Base-by-base conservation (phyloP, 495 filamentous ascomycete genomes). In the Hypoxylon perforatum region DNA sequence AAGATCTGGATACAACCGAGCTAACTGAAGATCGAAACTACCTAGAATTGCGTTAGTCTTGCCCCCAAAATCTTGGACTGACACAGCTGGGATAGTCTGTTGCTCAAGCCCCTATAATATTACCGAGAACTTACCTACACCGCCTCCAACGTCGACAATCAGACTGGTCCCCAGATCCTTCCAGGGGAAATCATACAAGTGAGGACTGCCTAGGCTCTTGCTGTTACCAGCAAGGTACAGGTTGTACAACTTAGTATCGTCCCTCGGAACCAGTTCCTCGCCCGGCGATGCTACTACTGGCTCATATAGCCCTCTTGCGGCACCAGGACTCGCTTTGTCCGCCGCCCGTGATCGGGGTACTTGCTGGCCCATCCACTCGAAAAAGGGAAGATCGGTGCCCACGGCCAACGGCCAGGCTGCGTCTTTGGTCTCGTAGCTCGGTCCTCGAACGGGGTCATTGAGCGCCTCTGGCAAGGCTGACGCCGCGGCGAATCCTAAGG, bases 71-170 rank as follows among this genome's bases (percentile, higher is more conserved):
- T 6, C 21, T 9, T 36, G 18, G 12, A 7, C 22, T 30, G 25
- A 30, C 22, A 30, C 22, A 49, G 46, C 21, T 12, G 12, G 25
- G 14, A 47, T 25, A 14, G 10, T 21, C 4, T 23, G 42, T 46
- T 42, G 22, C 33, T 6, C 28, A 46, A 23, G 53, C 9, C 30
- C 12, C 22, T 12, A 47, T 19, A 0, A 28, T 3, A 47, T 19
- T 38, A 35, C 19, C 12, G 44, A 18, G 48, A 50, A 69, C 58
- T 61, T 67, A 70, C 80, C 80, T 47, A 78, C 72, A 42, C 79
- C 76, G 9, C 78, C 77, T 12, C 80, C 80, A 19, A 82, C 75
- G 65, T 82, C 79, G 8, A 82, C 77, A 3, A 82, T 65, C 21
- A 71, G 68, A 4, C 61, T 70, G 12, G 70, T 66, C 5, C 73